Evolutionary conservation across 495 filamentous ascomycete species (phyloP).

Genomic region (Physcia stellaris): DNA sequence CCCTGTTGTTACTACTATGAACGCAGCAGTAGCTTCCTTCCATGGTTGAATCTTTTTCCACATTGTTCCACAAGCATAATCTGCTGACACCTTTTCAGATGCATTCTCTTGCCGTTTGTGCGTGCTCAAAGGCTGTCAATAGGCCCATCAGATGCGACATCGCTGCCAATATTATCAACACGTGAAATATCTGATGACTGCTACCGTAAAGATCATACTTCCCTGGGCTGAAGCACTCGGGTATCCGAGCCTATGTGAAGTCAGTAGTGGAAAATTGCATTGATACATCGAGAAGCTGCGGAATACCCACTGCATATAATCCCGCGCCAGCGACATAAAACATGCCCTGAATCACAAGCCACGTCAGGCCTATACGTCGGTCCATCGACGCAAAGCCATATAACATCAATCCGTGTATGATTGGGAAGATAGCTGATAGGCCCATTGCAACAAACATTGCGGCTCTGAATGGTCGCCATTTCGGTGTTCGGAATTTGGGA

Average conservation of each 20-base stretch:
- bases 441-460: conserved; percentile 87
- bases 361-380: conserved; percentile 65
- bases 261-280: neutral
- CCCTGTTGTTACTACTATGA: too few species aligned
- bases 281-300: neutral
- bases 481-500: conserved; percentile 68
- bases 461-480: conserved; percentile 73
- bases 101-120: neutral
- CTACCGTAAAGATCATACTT: conserved; percentile 46
- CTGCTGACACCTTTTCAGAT: too few species aligned
- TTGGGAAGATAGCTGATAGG: conserved; percentile 67
- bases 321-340: conserved; percentile 78
- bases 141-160: conserved; percentile 43
- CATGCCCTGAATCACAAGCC: conserved; percentile 66
- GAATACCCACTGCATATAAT: conserved; percentile 54
- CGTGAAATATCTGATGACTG: conserved; percentile 54
- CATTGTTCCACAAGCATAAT: too few species aligned
- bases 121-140: conserved; percentile 41
- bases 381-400: conserved; percentile 46
- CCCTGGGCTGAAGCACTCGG: conserved; percentile 35
- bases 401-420: conserved; percentile 54
- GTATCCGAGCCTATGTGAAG: conserved; percentile 27
- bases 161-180: conserved; percentile 47
- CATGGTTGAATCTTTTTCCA: too few species aligned
- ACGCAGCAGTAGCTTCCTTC: too few species aligned